A percentile compares a stretch with the other conserved stretches of the same genome.
These are phyloP conservation scores for Saturnispora hagleri DNA, from an alignment of 805 yeast genomes.

Conservation along the genomic window DNA sequence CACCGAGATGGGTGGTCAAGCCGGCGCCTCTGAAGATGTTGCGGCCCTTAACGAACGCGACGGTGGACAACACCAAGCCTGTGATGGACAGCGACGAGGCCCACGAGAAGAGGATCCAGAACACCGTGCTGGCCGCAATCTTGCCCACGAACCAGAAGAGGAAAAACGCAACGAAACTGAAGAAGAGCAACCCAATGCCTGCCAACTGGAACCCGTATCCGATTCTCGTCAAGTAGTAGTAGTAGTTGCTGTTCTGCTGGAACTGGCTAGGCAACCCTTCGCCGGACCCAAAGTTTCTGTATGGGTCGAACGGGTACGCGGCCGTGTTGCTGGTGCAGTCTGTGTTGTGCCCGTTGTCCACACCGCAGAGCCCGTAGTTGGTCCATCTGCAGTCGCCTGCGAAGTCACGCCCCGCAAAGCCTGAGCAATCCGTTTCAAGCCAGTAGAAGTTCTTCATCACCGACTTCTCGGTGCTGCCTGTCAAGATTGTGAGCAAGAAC, in stretches of 20 bases:
- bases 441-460: conserved; percentile 60
- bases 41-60: conserved; percentile 46
- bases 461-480: conserved; percentile 48
- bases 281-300: conserved; percentile 49
- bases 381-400: conserved; percentile 61
- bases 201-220: conserved; percentile 56
- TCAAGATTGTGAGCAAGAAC: conserved; percentile 54
- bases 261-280: conserved; percentile 48
- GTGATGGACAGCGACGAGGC: conserved; percentile 37
- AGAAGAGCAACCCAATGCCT: conserved; percentile 44
- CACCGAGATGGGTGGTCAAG: conserved; percentile 36
- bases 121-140: not conserved
- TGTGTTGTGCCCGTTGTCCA: conserved; percentile 34
- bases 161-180: conserved; percentile 35
- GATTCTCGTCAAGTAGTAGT: conserved; percentile 59
- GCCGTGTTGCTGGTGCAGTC: conserved; percentile 50
- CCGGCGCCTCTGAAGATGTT: conserved; percentile 37
- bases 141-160: conserved; percentile 8
- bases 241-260: conserved; percentile 37
- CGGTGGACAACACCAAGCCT: conserved; percentile 43
- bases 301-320: conserved; percentile 83
- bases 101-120: conserved; percentile 11
- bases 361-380: conserved; percentile 52
- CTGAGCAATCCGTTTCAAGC: conserved; percentile 65
- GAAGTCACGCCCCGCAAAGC: conserved; percentile 37